These are phyloP conservation scores for Telfairia occidentalis DNA, from an alignment of 331 rosid species.

Conservation along the genomic window DNA sequence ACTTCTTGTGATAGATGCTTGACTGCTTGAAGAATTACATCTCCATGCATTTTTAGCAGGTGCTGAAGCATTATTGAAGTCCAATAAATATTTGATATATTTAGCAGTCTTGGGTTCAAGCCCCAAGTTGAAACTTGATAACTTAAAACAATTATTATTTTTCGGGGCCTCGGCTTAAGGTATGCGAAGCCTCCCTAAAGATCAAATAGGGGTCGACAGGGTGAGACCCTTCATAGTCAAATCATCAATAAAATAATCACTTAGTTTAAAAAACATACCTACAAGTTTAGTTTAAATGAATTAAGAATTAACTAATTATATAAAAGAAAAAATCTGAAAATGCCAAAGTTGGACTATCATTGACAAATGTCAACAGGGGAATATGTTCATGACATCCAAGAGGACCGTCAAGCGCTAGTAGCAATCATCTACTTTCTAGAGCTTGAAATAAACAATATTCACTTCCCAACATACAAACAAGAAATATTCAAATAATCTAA, in stretches of 20 bases:
- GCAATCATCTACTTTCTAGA: background rate
- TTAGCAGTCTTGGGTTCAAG: background rate
- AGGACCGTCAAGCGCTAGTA: background rate
- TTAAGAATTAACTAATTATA: too few species aligned
- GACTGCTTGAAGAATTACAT: constrained; percentile 48
- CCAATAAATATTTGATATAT: background rate
- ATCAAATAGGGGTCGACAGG: background rate
- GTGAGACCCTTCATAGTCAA: too few species aligned
- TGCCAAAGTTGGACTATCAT: background rate
- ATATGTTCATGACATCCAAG: background rate
- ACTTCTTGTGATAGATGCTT: constrained; percentile 37
- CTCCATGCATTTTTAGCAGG: constrained; percentile 56
- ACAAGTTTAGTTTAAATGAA: too few species aligned
- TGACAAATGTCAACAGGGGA: background rate
- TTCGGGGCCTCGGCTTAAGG: too few species aligned
- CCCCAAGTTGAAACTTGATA: too few species aligned
- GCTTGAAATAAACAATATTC: background rate
- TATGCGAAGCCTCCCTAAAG: too few species aligned
- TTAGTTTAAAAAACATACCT: background rate
- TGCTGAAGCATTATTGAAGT: constrained; percentile 40
- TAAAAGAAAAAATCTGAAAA: background rate
- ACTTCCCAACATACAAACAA: background rate
- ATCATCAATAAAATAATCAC: background rate
- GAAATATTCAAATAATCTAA: background rate
- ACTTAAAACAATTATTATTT: too few species aligned